These are phyloP conservation scores for Myxozyma vanderwaltii DNA, from an alignment of 805 yeast species.

Conservation along the genomic window DNA sequence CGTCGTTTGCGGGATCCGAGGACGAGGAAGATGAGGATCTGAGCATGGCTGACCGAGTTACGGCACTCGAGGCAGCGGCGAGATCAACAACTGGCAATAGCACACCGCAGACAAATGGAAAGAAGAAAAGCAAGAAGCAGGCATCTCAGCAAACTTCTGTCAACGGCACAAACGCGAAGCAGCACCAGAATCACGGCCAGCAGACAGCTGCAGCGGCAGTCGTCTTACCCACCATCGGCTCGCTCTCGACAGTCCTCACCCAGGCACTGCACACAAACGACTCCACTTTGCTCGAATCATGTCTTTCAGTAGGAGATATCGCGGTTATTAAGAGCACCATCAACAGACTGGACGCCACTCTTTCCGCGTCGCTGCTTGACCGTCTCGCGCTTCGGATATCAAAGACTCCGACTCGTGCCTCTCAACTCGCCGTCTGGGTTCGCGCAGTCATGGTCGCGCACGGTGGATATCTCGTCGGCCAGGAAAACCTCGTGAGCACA, in stretches of 20 bases:
- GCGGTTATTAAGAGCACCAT: conserved; percentile 57
- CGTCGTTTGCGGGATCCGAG: conserved; percentile 37
- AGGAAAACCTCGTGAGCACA: conserved; percentile 55
- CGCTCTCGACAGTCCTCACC: conserved; percentile 78
- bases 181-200: not conserved
- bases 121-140: conserved; percentile 1
- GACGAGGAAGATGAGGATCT: conserved; percentile 51
- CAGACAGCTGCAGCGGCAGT: not conserved
- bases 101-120: conserved; percentile 29
- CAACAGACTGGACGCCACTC: conserved; percentile 52
- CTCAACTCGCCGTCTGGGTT: conserved; percentile 64
- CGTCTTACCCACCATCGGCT: conserved; percentile 57
- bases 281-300: conserved; percentile 80
- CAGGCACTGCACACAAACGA: conserved; percentile 91
- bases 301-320: conserved; percentile 58
- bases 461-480: conserved; percentile 62
- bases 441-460: conserved; percentile 75
- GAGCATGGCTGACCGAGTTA: conserved; percentile 49
- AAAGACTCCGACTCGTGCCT: conserved; percentile 57
- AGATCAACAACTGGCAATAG: conserved; percentile 1
- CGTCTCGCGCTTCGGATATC: conserved; percentile 52
- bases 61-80: conserved; percentile 39
- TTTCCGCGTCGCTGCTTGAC: conserved; percentile 51
- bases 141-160: not conserved
- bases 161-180: conserved; percentile 34